Percentiles rank a stretch among this genome's conserved stretches.
Evolutionary conservation across 805 yeast species (phyloP).

Genomic region (Myxozyma sirexii): DNA sequence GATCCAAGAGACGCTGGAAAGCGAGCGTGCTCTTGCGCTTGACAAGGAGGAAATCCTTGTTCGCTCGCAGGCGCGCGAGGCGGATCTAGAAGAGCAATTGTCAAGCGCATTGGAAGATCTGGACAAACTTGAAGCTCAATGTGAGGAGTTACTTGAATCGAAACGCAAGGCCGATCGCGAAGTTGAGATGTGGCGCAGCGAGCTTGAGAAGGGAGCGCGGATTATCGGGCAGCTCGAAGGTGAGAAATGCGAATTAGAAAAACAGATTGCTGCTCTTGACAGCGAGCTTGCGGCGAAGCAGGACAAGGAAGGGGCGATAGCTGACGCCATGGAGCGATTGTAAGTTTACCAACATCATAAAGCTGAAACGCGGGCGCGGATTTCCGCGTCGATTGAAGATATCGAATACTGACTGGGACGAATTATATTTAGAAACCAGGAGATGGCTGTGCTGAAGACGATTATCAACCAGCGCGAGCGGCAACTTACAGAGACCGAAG

Average conservation of each 20-base stretch:
- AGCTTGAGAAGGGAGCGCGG: slow-evolving; percentile 44
- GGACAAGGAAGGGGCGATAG: slow-evolving; percentile 33
- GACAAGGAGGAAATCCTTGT: slow-evolving; percentile 54
- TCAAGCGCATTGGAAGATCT: slow-evolving; percentile 40
- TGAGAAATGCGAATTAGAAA: slow-evolving; percentile 41
- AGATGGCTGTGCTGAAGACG: slow-evolving; percentile 34
- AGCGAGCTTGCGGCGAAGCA: slow-evolving; percentile 37
- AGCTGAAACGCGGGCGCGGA: no score
- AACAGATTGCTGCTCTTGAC: slow-evolving; percentile 43
- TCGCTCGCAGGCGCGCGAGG: slow-evolving; percentile 49
- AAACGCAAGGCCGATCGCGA: slow-evolving; percentile 43
- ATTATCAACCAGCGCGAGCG: slow-evolving; percentile 39
- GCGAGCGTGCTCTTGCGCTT: slow-evolving; percentile 49
- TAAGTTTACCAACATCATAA: neutral
- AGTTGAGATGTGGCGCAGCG: slow-evolving; percentile 41
- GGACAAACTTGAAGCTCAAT: slow-evolving; percentile 40
- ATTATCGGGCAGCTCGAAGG: slow-evolving; percentile 43
- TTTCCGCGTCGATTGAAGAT: no score
- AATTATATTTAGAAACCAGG: slow-evolving; percentile 26
- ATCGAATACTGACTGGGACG: neutral
- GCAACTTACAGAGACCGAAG: slow-evolving; percentile 38
- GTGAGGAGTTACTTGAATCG: slow-evolving; percentile 42
- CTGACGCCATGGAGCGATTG: slow-evolving; percentile 19
- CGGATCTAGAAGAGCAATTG: slow-evolving; percentile 42
- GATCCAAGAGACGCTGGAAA: slow-evolving; percentile 43